A percentile compares a stretch with the other conserved stretches of the same genome.
Conservation (phyloP, 2,329 filamentous ascomycete genomes). For the Botrytis elliptica region DNA sequence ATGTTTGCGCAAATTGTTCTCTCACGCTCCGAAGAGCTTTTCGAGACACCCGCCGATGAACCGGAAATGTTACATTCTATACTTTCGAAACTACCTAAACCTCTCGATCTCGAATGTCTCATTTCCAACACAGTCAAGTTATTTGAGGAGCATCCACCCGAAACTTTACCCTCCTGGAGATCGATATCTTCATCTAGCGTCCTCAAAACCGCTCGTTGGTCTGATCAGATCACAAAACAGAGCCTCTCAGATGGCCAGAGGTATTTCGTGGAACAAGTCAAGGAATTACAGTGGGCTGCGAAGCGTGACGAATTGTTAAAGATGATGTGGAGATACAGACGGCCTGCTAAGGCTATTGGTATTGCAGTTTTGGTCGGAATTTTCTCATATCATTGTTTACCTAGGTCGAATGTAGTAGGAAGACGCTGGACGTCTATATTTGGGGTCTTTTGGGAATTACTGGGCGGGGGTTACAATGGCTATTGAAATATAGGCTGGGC, state of each 20-base stretch:
- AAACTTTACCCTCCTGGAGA: slow-evolving; percentile 69
- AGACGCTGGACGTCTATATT: slow-evolving; percentile 22
- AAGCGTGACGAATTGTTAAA: slow-evolving; percentile 50
- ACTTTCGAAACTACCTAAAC: slow-evolving; percentile 80
- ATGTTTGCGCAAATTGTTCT: slow-evolving; percentile 88
- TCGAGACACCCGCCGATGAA: slow-evolving; percentile 78
- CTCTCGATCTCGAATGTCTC: slow-evolving; percentile 76
- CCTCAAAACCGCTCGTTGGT: slow-evolving; percentile 73
- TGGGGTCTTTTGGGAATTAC: slow-evolving; percentile 34
- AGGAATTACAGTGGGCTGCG: slow-evolving; percentile 68
- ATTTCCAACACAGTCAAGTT: slow-evolving; percentile 65
- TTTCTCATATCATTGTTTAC: slow-evolving; percentile 48
- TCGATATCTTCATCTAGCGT: slow-evolving; percentile 73
- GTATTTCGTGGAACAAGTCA: slow-evolving; percentile 69
- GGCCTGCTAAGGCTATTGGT: slow-evolving; percentile 60
- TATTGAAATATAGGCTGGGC: background rate
- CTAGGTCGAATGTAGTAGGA: background rate
- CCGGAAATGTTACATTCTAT: slow-evolving; percentile 90
- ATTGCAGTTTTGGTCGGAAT: slow-evolving; percentile 66
- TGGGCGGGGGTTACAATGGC: background rate
- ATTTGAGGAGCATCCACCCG: slow-evolving; percentile 67
- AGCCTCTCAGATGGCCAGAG: slow-evolving; percentile 63
- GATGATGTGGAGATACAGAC: slow-evolving; percentile 62
- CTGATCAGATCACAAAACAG: slow-evolving; percentile 51
- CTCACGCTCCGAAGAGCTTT: slow-evolving; percentile 76